Base-by-base conservation (phyloP, 2,329 filamentous ascomycete genomes). In the Pyrenophora graminea region DNA sequence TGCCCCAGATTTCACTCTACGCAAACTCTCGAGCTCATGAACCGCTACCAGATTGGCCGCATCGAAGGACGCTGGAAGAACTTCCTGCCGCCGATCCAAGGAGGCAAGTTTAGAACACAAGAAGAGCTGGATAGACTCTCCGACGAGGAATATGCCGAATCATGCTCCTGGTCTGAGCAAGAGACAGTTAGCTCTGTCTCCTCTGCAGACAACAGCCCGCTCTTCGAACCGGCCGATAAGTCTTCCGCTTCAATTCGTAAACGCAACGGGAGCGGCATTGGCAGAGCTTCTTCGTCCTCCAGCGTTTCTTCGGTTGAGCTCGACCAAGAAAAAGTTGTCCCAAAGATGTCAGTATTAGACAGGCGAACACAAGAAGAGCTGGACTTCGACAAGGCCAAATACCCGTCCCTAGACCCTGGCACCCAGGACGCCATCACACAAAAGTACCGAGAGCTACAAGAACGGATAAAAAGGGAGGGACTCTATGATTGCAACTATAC, bases 21-120 rank as follows among this genome's bases (percentile, higher is more conserved):
- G 36, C 88, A 92, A 67, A 87, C 94, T 13, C 85, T 84, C 63
- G 74, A 85, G 51, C 84, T 84, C 63, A 97, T 97, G 90, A 75
- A 84, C 53, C 84, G 83, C 57, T 97, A 92, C 70, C 85, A 90
- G 58, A 91, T 97, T 65, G 94, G 94, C 38, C 83, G 81, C 57
- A 84, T 96, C 51, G 83, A 94, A 67, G 90, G 90, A 25, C 79
- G 77, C 55, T 99, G 94, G 94, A 77, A 79, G 55, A 97, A 97
- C 73, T 96, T 97, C 69, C 67, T 89, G 6, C 92, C 94, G 4
- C 93, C 94, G 0, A 93, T 97, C 45, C 93, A 97, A 73, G 92
- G 91, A 50, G 93, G 93, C 36, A 80, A 81, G 51, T 96, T 92
- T 73, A 82, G 87, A 59, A 74, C 76, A 18, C 79, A 79, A 53